phyloP scores from a whole-genome alignment of 1,284 basidiomycete species.

The Cerioporus squamosus region DNA sequence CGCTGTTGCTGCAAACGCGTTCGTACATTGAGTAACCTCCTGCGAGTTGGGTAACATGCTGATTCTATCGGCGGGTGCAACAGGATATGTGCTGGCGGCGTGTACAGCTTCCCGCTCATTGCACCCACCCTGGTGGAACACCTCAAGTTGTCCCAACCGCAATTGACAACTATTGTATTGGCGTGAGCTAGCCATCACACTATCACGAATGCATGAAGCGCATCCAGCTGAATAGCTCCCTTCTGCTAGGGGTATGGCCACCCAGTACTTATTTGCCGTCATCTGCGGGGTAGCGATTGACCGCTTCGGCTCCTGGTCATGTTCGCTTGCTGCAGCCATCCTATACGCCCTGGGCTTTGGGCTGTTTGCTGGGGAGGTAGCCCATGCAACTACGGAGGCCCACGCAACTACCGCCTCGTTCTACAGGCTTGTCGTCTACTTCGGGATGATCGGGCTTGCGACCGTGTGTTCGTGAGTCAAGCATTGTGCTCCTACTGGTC shows the following conservation, averaged over 20 bases:
- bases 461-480: conserved; percentile 69
- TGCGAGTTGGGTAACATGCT: neutral
- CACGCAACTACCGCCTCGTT: conserved; percentile 49
- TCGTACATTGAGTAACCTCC: conserved; percentile 12
- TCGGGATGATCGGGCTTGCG: conserved; percentile 66
- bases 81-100: conserved; percentile 72
- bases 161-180: conserved; percentile 76
- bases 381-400: conserved; percentile 43
- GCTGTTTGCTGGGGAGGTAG: conserved; percentile 61
- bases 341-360: conserved; percentile 65
- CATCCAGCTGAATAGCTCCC: neutral
- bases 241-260: conserved; percentile 59
- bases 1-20: conserved; percentile 70
- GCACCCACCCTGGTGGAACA: conserved; percentile 62
- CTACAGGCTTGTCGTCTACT: conserved; percentile 57
- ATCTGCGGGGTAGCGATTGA: conserved; percentile 64
- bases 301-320: conserved; percentile 60
- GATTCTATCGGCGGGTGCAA: neutral
- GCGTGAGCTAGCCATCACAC: conserved; percentile 45
- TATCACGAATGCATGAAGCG: neutral
- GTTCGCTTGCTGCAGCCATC: conserved; percentile 64
- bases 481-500: neutral
- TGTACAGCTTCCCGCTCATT: conserved; percentile 77
- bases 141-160: conserved; percentile 70
- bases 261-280: conserved; percentile 70